These are phyloP conservation scores for Metschnikowia colocasiae DNA, from an alignment of 805 yeast genomes.

Conservation along the genomic window DNA sequence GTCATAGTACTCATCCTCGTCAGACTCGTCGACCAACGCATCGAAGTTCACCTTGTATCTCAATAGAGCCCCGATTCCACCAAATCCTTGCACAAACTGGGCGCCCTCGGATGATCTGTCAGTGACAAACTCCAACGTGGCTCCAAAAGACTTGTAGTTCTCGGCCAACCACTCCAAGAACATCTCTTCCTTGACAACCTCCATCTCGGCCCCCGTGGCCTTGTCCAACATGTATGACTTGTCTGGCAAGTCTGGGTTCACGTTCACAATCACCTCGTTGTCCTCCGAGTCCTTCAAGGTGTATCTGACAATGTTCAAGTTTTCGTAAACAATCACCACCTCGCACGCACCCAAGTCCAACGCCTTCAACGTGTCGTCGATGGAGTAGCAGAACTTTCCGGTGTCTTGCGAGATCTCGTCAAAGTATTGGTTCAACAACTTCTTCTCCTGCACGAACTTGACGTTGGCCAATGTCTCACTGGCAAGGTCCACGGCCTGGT, in stretches of 20 bases:
- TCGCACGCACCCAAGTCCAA: conserved; percentile 96
- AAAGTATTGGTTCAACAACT: conserved; percentile 83
- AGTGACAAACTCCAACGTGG: conserved; percentile 91
- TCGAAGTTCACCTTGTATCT: conserved; percentile 97
- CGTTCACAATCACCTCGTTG: conserved; percentile 66
- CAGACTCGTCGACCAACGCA: conserved; percentile 84
- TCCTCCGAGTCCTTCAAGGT: conserved; percentile 83
- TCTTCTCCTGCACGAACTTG: conserved; percentile 97
- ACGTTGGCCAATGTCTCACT: conserved; percentile 97
- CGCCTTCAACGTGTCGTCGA: conserved; percentile 94
- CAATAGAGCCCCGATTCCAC: conserved; percentile 96
- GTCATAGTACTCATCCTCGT: conserved; percentile 80
- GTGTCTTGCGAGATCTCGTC: conserved; percentile 97
- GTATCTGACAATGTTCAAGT: conserved; percentile 80
- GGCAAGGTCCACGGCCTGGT: conserved; percentile 96
- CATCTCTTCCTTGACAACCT: conserved; percentile 75
- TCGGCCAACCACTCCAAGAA: conserved; percentile 98
- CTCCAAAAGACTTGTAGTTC: conserved; percentile 91
- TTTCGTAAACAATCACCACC: conserved; percentile 87
- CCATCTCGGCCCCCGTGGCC: conserved; percentile 88
- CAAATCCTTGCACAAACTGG: conserved; percentile 95
- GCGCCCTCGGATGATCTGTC: conserved; percentile 98
- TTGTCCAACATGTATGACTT: conserved; percentile 76
- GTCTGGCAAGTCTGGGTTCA: conserved; percentile 67
- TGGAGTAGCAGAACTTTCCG: conserved; percentile 97